phyloP scores from a whole-genome alignment of 1,284 basidiomycete genomes.

The Moniliella sp. region DNA sequence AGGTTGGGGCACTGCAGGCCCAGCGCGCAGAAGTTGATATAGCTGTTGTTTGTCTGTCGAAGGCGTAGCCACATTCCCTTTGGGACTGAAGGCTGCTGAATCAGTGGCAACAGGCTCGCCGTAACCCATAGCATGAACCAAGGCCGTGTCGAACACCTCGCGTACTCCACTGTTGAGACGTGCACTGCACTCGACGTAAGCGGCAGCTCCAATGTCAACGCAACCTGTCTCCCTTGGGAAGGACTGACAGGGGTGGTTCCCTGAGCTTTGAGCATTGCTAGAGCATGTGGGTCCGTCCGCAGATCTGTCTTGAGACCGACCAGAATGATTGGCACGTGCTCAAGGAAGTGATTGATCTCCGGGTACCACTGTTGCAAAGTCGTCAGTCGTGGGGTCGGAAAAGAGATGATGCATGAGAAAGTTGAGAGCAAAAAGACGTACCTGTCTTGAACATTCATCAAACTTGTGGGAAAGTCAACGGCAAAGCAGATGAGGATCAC shows the following conservation, averaged over 20 bases:
- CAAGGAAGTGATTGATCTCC: conserved; percentile 91
- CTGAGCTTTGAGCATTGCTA: conserved; percentile 76
- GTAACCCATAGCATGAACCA: too few species aligned
- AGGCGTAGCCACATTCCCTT: too few species aligned
- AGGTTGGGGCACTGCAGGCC: too few species aligned
- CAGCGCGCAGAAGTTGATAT: too few species aligned
- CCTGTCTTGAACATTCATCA: conserved; percentile 77
- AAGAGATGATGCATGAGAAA: too few species aligned
- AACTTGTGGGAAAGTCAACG: conserved; percentile 79
- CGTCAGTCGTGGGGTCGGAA: too few species aligned
- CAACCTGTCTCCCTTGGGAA: conserved; percentile 44
- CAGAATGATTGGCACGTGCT: conserved; percentile 70
- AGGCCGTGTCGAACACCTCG: conserved; percentile 73
- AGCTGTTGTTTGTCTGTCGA: too few species aligned
- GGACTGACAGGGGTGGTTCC: conserved; percentile 61
- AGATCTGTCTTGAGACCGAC: conserved; percentile 72
- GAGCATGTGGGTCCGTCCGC: conserved; percentile 61
- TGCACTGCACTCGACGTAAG: conserved; percentile 78
- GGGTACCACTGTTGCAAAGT: too few species aligned
- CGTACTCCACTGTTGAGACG: conserved; percentile 71
- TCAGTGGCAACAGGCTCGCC: too few species aligned
- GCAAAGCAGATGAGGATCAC: conserved; percentile 93
- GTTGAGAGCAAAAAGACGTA: too few species aligned
- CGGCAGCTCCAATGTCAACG: conserved; percentile 76
- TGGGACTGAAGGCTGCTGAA: too few species aligned